Evolutionary conservation across 129 eudicot species (phyloP).

Genomic region (Ambrosia trifida): DNA sequence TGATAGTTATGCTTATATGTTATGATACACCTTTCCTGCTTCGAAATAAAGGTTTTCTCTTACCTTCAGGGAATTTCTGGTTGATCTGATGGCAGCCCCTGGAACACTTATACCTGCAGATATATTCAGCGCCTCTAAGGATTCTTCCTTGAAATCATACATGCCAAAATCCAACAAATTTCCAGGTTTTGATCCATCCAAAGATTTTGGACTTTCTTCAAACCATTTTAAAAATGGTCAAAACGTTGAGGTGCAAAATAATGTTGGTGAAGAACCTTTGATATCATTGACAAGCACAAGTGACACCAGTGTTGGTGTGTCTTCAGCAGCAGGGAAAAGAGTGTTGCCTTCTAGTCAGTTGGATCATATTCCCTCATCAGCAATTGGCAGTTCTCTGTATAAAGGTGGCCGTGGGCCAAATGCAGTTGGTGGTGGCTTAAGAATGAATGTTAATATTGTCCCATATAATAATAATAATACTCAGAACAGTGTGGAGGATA

Average conservation of each 20-base stretch:
- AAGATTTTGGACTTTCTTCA: constrained; percentile 36
- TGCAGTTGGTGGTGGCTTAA: constrained; percentile 69
- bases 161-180: constrained; percentile 53
- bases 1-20: constrained; percentile 15
- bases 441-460: constrained; percentile 83
- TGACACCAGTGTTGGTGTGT: constrained; percentile 52
- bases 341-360: constrained; percentile 49
- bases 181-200: constrained; percentile 42
- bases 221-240: constrained; percentile 28
- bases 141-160: constrained; percentile 57
- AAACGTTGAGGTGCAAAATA: constrained; percentile 26
- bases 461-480: constrained; percentile 47
- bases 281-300: constrained; percentile 40
- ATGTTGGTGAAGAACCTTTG: constrained; percentile 44
- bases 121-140: constrained; percentile 54
- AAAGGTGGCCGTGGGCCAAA: constrained; percentile 88
- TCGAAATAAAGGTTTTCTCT: constrained; percentile 35
- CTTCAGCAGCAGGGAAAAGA: constrained; percentile 38
- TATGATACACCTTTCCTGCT: constrained; percentile 24
- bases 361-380: constrained; percentile 62
- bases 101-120: constrained; percentile 94
- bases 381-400: constrained; percentile 79
- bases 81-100: constrained; percentile 99
- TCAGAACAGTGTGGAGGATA: constrained; percentile 61
- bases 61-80: constrained; percentile 83